These are phyloP conservation scores for Scenedesmus sp. DNA, from an alignment of 163 green algal species.

Conservation along the genomic window DNA sequence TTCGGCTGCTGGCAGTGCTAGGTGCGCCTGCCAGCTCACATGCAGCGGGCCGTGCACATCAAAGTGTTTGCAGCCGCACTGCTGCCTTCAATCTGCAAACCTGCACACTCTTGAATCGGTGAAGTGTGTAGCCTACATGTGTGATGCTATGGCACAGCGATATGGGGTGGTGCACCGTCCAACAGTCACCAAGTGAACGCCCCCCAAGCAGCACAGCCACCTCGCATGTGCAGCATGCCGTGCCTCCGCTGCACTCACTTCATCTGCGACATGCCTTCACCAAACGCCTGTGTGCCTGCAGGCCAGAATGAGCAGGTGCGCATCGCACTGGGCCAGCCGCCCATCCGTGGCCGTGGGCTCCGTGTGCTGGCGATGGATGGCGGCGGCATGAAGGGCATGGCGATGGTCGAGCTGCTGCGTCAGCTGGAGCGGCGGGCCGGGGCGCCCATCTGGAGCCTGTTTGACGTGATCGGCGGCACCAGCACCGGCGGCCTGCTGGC, in stretches of 20 bases:
- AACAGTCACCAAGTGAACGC: no score
- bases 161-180: no score
- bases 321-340: conserved; percentile 69
- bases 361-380: conserved; percentile 96
- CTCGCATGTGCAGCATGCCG: no score
- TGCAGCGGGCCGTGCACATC: no score
- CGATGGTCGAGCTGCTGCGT: conserved; percentile 66
- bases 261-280: not conserved
- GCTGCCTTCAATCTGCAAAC: no score
- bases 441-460: conserved; percentile 83
- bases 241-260: no score
- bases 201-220: no score
- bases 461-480: conserved; percentile 96
- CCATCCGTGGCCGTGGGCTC: conserved; percentile 79
- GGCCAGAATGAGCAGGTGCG: conserved; percentile 75
- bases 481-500: conserved; percentile 89
- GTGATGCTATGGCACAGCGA: no score
- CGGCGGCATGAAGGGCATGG: conserved; percentile 92
- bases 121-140: no score
- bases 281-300: not conserved
- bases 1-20: conserved; percentile 81
- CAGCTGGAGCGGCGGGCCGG: conserved; percentile 58
- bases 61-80: not conserved
- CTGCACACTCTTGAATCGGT: no score
- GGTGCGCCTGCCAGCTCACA: conserved; percentile 62